Conservation (phyloP, 305 asterid species). For the Caryopteris hybrid region DNA sequence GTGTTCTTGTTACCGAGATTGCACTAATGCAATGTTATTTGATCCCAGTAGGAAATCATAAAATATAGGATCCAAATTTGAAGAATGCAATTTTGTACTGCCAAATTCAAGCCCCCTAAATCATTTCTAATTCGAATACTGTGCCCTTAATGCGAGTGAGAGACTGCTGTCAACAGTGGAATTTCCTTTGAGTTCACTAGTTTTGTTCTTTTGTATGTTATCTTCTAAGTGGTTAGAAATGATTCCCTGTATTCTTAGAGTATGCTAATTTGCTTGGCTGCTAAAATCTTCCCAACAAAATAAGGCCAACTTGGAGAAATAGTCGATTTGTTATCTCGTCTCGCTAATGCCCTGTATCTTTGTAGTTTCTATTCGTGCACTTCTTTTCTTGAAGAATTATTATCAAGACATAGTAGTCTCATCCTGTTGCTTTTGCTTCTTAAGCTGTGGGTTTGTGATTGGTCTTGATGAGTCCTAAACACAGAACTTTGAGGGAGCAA, state of each 20-base stretch:
- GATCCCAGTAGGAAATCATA: not conserved
- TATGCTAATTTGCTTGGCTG: not conserved
- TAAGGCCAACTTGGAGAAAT: not conserved
- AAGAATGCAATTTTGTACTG: not conserved
- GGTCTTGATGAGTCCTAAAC: not conserved
- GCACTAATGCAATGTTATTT: not conserved
- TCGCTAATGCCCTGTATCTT: not conserved
- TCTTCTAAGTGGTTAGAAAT: not conserved
- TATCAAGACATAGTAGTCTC: not conserved
- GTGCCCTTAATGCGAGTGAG: not conserved
- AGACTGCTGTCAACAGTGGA: too few species aligned
- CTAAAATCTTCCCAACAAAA: not conserved
- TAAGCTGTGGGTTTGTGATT: not conserved
- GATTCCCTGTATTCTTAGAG: not conserved
- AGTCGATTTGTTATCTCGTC: not conserved
- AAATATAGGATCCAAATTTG: not conserved
- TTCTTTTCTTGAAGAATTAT: not conserved
- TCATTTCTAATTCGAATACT: not conserved
- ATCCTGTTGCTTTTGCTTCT: not conserved
- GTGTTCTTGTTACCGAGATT: not conserved
- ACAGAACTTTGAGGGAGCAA: not conserved
- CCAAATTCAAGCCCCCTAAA: too few species aligned
- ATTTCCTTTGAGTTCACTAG: too few species aligned
- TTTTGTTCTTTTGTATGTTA: not conserved
- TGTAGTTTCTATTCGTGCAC: not conserved